These are phyloP conservation scores for Hymenoscyphus albidus DNA, from an alignment of 2,329 filamentous ascomycete species.

Conservation along the genomic window DNA sequence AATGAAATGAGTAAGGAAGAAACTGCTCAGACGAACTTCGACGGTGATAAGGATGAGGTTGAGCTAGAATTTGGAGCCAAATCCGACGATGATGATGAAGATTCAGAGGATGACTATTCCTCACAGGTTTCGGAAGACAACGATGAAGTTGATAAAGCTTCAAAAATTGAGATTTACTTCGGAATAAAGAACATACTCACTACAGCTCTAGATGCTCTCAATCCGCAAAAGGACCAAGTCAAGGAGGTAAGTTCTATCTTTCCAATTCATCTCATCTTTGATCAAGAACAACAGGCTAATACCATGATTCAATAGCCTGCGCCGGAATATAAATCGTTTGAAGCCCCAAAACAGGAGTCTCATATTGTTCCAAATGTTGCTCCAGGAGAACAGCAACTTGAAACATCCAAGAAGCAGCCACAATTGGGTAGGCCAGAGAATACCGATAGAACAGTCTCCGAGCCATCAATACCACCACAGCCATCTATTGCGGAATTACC, in stretches of 20 bases:
- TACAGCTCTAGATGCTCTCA: neutral
- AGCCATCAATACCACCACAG: neutral
- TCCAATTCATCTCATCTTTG: neutral
- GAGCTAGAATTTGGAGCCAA: neutral
- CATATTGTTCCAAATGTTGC: neutral
- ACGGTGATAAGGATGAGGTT: neutral
- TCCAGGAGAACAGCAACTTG: neutral
- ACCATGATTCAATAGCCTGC: neutral
- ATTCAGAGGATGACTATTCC: constrained; percentile 3
- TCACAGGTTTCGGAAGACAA: constrained; percentile 5
- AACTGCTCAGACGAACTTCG: neutral
- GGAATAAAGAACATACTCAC: constrained; percentile 4
- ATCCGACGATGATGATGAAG: neutral
- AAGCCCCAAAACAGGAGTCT: neutral
- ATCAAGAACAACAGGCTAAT: neutral
- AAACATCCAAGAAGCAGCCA: neutral
- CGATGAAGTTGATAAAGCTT: neutral
- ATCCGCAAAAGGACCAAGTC: neutral
- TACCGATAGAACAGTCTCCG: neutral
- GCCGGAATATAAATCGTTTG: neutral
- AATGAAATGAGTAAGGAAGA: neutral
- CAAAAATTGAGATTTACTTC: neutral
- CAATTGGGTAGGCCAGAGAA: neutral
- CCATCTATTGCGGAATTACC: neutral
- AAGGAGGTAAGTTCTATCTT: neutral